Percentiles rank a stretch among this genome's conserved stretches.
Evolutionary conservation across 2,329 filamentous ascomycete species (phyloP).

Genomic region (Coniochaeta hoffmannii): DNA sequence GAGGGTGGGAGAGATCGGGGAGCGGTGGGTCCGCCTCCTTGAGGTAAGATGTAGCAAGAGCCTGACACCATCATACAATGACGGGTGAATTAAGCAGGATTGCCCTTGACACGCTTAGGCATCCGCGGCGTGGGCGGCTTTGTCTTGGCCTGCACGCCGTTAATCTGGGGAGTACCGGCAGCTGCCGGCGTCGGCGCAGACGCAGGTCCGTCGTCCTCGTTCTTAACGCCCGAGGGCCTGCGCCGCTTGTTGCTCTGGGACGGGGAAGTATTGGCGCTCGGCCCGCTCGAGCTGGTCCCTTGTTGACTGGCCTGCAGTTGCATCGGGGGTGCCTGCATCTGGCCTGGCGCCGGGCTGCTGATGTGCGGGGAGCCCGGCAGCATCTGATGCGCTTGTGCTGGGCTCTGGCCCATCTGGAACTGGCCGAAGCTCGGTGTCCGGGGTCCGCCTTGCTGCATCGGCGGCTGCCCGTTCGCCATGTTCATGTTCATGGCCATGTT

Average conservation of each 20-base stretch:
- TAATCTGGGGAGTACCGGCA: constrained; percentile 34
- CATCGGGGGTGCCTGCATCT: constrained; percentile 60
- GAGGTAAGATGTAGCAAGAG: background rate
- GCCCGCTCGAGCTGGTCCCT: constrained; percentile 57
- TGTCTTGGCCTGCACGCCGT: constrained; percentile 39
- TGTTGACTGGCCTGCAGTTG: constrained; percentile 62
- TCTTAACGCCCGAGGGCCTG: constrained; percentile 49
- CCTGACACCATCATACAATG: background rate
- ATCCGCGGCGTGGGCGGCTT: constrained; percentile 52
- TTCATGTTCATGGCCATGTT: constrained; percentile 26
- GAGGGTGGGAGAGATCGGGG: background rate
- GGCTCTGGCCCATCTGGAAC: constrained; percentile 51
- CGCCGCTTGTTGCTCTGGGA: constrained; percentile 47
- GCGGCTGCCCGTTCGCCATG: constrained; percentile 22
- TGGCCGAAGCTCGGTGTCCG: constrained; percentile 49
- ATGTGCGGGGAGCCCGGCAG: constrained; percentile 56
- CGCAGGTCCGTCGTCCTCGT: constrained; percentile 44
- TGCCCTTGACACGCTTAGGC: constrained; percentile 45
- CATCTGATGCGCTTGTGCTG: constrained; percentile 51
- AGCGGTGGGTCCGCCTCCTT: background rate
- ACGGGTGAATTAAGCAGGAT: constrained; percentile 16
- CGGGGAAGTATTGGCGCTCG: constrained; percentile 60
- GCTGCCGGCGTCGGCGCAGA: constrained; percentile 39
- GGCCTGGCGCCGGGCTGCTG: constrained; percentile 51
- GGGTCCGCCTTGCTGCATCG: constrained; percentile 37